Evolutionary conservation across 352 stramenopile genomes (phyloP).

Genomic region (Phytophthora aleatoria): DNA sequence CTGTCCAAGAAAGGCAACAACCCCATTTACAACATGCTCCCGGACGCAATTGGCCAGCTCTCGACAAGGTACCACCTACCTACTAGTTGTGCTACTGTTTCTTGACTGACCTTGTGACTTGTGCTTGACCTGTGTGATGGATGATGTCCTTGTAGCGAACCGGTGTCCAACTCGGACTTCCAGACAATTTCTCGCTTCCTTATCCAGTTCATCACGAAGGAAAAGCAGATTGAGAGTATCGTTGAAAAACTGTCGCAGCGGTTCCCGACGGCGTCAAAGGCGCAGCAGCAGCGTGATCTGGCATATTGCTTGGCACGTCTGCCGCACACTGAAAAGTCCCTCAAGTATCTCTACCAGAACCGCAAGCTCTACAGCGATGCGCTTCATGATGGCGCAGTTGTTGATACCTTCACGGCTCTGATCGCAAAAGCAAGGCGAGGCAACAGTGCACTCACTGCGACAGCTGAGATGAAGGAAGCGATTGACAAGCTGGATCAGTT

Average conservation of each 20-base stretch:
- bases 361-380: constrained; percentile 91
- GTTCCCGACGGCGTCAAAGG: constrained; percentile 84
- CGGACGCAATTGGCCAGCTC: constrained; percentile 96
- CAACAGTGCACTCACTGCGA: constrained; percentile 39
- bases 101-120: neutral
- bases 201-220: constrained; percentile 97
- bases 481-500: constrained; percentile 76
- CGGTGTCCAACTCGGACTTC: constrained; percentile 91
- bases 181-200: constrained; percentile 96
- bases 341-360: constrained; percentile 92
- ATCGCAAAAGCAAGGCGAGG: constrained; percentile 62
- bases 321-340: constrained; percentile 93
- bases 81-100: neutral
- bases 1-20: constrained; percentile 96
- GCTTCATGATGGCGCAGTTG: constrained; percentile 92
- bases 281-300: constrained; percentile 84
- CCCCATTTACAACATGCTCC: constrained; percentile 99
- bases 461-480: constrained; percentile 74
- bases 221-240: constrained; percentile 89
- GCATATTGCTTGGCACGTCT: constrained; percentile 95
- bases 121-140: neutral
- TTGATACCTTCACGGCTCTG: constrained; percentile 89
- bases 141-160: constrained; percentile 38
- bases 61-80: constrained; percentile 55
- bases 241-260: constrained; percentile 94